Evolutionary conservation across 176 grass and related monocot genomes (phyloP).

Genomic region (Urochloa ruziziensis): DNA sequence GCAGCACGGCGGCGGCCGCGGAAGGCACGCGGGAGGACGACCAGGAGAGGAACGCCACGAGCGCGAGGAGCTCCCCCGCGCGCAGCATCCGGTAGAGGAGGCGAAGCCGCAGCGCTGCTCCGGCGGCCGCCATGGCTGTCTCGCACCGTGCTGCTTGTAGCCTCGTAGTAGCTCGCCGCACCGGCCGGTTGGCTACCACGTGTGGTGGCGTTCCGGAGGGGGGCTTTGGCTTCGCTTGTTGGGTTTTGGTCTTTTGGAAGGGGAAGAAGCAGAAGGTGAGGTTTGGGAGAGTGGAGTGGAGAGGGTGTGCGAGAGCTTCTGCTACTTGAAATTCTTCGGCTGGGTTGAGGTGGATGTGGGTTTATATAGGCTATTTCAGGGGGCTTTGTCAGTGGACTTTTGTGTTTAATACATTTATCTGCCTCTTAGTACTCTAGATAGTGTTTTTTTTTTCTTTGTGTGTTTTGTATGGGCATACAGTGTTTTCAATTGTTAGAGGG

Average conservation of each 20-base stretch:
- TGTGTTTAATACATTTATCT: neutral
- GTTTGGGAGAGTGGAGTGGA: neutral
- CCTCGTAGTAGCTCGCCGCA: neutral
- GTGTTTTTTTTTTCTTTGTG: neutral
- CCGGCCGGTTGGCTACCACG: neutral
- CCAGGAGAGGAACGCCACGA: slow-evolving; percentile 58
- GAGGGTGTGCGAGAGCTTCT: neutral
- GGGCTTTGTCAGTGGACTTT: neutral
- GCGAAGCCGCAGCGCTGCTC: slow-evolving; percentile 49
- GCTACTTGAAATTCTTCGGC: neutral
- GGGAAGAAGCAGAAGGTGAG: neutral
- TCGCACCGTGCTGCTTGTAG: neutral
- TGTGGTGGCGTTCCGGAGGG: neutral
- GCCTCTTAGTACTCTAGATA: neutral
- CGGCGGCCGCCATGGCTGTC: slow-evolving; percentile 36
- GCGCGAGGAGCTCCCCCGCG: slow-evolving; percentile 53
- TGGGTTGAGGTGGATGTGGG: neutral
- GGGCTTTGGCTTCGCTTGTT: slow-evolving; percentile 10
- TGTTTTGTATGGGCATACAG: neutral
- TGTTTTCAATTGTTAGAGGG: neutral
- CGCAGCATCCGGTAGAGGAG: slow-evolving; percentile 74
- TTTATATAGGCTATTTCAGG: slow-evolving; percentile 40
- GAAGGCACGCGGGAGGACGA: slow-evolving; percentile 50
- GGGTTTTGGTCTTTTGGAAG: slow-evolving; percentile 15
- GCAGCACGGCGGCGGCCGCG: slow-evolving; percentile 34